These are phyloP conservation scores for Tricholoma hemisulphureum DNA, from an alignment of 768 basidiomycete species.

Conservation along the genomic window DNA sequence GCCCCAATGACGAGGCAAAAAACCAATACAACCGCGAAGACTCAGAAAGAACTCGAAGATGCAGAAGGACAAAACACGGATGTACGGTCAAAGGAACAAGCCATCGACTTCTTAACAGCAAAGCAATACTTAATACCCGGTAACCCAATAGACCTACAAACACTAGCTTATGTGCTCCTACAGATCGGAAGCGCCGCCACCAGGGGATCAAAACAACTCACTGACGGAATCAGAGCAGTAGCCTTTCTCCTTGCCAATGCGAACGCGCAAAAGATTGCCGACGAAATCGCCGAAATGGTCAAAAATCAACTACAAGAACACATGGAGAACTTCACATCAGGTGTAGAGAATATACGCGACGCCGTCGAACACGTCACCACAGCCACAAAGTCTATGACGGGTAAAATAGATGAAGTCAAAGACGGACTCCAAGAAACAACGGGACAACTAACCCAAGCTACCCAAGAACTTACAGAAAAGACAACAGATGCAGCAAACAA, in stretches of 20 bases:
- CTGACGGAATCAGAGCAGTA: background rate
- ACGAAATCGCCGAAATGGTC: background rate
- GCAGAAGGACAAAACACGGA: background rate
- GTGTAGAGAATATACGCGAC: background rate
- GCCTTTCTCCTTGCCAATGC: background rate
- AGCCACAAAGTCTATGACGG: background rate
- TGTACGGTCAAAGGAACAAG: background rate
- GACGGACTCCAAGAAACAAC: background rate
- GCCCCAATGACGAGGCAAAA: background rate
- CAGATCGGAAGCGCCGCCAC: background rate
- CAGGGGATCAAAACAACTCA: background rate
- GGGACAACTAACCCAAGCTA: background rate
- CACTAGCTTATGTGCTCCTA: background rate
- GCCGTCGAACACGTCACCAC: background rate
- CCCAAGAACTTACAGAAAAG: background rate
- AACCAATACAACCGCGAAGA: background rate
- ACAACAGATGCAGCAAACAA: background rate
- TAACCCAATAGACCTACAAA: too few species aligned
- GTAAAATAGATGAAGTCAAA: background rate
- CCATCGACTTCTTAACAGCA: too few species aligned
- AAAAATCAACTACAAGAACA: background rate
- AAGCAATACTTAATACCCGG: too few species aligned
- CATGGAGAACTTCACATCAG: background rate
- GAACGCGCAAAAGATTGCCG: background rate
- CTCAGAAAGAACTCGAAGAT: background rate